Conservation (phyloP, 2,329 filamentous ascomycete species). For the Apiospora pterosperma region DNA sequence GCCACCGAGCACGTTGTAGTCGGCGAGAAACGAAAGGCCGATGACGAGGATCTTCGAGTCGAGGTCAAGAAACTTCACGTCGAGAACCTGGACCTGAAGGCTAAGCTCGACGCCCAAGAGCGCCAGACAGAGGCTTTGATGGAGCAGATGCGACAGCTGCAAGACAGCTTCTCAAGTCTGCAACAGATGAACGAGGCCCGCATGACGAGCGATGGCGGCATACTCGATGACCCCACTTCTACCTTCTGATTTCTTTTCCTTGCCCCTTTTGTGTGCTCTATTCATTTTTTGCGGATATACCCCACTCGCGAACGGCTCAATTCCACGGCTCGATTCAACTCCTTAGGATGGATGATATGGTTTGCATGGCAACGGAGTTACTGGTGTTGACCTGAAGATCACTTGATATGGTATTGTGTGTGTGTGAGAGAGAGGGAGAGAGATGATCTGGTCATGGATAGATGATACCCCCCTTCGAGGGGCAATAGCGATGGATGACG, state of each 20-base stretch:
- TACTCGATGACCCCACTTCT: background rate
- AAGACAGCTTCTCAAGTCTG: slow-evolving; percentile 24
- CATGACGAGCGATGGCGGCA: background rate
- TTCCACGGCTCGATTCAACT: background rate
- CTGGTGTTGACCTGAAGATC: background rate
- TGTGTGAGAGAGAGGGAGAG: no score
- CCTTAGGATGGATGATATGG: background rate
- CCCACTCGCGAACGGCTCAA: background rate
- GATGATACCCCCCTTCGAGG: background rate
- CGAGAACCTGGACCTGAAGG: slow-evolving; percentile 51
- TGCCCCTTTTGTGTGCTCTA: background rate
- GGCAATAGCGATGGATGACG: background rate
- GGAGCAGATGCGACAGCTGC: slow-evolving; percentile 44
- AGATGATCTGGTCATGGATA: background rate
- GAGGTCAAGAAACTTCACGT: slow-evolving; percentile 65
- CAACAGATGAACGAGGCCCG: background rate
- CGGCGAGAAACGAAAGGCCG: slow-evolving; percentile 49
- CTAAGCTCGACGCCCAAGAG: slow-evolving; percentile 46
- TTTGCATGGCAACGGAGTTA: slow-evolving; percentile 1
- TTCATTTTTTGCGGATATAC: background rate
- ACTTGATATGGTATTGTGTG: background rate
- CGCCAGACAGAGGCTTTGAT: slow-evolving; percentile 34
- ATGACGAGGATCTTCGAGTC: slow-evolving; percentile 50
- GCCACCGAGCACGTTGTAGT: slow-evolving; percentile 13
- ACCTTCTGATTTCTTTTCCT: background rate